phyloP scores from a whole-genome alignment of 306 rosid species.

The Cajanus cajan region DNA sequence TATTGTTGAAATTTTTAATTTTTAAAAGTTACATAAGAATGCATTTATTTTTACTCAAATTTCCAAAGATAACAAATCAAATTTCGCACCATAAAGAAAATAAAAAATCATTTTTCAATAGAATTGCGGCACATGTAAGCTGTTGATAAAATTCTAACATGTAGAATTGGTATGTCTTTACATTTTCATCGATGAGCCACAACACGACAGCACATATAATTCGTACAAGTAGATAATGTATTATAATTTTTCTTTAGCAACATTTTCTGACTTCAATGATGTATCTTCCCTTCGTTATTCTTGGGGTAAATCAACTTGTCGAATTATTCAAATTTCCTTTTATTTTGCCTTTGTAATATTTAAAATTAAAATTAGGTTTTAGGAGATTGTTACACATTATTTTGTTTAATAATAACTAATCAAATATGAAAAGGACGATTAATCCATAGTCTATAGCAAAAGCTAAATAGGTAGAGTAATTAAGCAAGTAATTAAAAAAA shows the following conservation, averaged over 20 bases:
- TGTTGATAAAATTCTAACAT: background rate
- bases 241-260: background rate
- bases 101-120: background rate
- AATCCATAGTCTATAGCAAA: no score
- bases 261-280: background rate
- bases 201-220: background rate
- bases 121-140: background rate
- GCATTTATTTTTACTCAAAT: background rate
- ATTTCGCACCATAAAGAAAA: background rate
- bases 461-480: background rate
- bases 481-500: background rate
- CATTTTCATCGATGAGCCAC: background rate
- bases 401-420: background rate
- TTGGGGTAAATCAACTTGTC: background rate
- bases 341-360: background rate
- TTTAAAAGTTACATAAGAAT: background rate
- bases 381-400: background rate
- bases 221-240: background rate
- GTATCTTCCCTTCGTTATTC: background rate
- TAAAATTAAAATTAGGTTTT: background rate
- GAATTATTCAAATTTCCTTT: background rate
- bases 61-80: background rate
- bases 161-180: background rate
- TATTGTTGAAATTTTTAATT: background rate
- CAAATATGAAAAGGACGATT: background rate